These are phyloP conservation scores for Pneumocystis oryctolagi DNA, from an alignment of 1,139 yeast genomes.

Conservation along the genomic window DNA sequence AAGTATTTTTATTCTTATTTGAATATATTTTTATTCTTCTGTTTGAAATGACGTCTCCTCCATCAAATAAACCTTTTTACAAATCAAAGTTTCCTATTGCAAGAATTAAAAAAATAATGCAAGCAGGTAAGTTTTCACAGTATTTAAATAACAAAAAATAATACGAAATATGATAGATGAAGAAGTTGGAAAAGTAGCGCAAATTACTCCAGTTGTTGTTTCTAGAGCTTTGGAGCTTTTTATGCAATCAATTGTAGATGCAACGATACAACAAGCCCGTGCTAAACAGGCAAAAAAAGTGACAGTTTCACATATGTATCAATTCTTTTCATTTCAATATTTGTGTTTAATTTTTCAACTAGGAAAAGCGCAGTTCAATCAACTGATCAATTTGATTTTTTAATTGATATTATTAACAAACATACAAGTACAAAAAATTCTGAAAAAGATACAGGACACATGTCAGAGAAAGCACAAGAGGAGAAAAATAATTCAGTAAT, in stretches of 20 bases:
- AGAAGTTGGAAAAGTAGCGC: constrained; percentile 96
- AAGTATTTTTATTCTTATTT: neutral
- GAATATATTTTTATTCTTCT: neutral
- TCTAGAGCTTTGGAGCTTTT: constrained; percentile 82
- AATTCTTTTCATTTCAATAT: neutral
- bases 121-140: constrained; percentile 30
- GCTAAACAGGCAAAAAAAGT: constrained; percentile 66
- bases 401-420: constrained; percentile 58
- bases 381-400: constrained; percentile 84
- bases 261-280: constrained; percentile 65
- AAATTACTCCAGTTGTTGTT: constrained; percentile 92
- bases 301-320: constrained; percentile 53
- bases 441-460: neutral
- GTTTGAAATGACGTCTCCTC: neutral
- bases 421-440: neutral
- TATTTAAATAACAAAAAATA: neutral
- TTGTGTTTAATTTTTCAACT: neutral
- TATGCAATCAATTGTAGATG: constrained; percentile 77
- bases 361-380: constrained; percentile 60
- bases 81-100: constrained; percentile 30
- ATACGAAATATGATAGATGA: constrained; percentile 43
- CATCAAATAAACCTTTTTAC: constrained; percentile 2
- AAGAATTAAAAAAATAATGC: constrained; percentile 89
- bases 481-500: neutral
- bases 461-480: neutral